A percentile compares a stretch with the other conserved stretches of the same genome.
phyloP scores from a whole-genome alignment of 768 basidiomycete genomes.

The Cubamyces sp. region DNA sequence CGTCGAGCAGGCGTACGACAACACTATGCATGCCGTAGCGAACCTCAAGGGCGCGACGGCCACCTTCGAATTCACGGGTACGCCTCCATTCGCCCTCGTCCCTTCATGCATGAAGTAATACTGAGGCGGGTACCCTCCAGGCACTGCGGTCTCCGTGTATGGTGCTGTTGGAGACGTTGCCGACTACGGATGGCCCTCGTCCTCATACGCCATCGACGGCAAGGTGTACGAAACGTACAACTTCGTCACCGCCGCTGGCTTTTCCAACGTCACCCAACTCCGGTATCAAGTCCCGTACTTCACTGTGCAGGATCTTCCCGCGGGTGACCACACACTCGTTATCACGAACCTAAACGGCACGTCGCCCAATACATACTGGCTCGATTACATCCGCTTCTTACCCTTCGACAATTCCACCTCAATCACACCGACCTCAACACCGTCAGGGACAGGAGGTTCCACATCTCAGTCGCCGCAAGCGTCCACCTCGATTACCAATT shows the following conservation, averaged over 20 bases:
- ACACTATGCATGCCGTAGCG: background rate
- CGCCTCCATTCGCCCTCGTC: background rate
- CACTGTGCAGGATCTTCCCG: background rate
- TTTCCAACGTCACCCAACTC: background rate
- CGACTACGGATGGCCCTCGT: background rate
- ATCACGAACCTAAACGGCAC: slow-evolving; percentile 17
- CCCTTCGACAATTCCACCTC: background rate
- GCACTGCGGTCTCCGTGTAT: background rate
- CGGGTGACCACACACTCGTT: background rate
- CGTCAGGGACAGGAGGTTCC: background rate
- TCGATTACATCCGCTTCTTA: slow-evolving; percentile 1
- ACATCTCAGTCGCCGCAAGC: no score
- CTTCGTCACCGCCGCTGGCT: no score
- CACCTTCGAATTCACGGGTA: background rate
- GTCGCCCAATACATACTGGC: slow-evolving; percentile 3
- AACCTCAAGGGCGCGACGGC: background rate
- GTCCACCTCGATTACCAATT: no score
- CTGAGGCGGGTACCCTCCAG: background rate
- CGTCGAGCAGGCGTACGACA: background rate
- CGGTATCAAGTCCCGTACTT: slow-evolving; percentile 8
- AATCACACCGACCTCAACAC: no score
- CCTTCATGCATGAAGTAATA: no score
- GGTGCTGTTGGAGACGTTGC: background rate
- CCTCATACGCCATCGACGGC: background rate
- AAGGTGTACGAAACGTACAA: background rate